Conservation (phyloP, 2,329 filamentous ascomycete genomes). For the Coniochaeta sp. region DNA sequence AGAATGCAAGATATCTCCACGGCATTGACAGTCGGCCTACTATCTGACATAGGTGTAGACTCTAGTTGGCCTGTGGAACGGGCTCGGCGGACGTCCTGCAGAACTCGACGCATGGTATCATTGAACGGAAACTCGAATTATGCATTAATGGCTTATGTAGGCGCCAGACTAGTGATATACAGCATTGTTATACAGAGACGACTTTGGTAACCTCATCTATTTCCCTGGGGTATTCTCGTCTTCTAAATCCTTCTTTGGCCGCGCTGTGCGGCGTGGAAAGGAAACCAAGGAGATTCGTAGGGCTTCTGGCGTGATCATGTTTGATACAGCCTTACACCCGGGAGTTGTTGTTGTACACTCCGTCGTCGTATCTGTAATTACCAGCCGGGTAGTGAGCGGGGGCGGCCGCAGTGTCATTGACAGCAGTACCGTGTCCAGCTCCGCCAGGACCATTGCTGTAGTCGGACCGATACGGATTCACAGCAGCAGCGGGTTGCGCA, state of each 20-base stretch:
- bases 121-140: neutral
- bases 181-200: neutral
- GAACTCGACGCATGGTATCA: too few species aligned
- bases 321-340: constrained; percentile 3
- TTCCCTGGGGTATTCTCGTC: neutral
- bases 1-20: too few species aligned
- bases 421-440: neutral
- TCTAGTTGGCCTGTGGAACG: too few species aligned
- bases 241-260: neutral
- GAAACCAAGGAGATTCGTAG: neutral
- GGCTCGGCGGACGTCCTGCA: too few species aligned
- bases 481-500: neutral
- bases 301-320: neutral
- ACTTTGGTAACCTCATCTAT: neutral
- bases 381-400: constrained; percentile 4
- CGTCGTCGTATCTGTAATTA: constrained; percentile 7
- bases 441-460: neutral
- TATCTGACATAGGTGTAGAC: too few species aligned
- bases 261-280: neutral
- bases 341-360: constrained; percentile 8
- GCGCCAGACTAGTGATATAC: neutral
- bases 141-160: neutral
- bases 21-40: too few species aligned
- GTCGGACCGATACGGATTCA: neutral
- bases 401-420: neutral